phyloP scores from a whole-genome alignment of 2,329 filamentous ascomycete species.

The Stachybotrys chartarum region DNA sequence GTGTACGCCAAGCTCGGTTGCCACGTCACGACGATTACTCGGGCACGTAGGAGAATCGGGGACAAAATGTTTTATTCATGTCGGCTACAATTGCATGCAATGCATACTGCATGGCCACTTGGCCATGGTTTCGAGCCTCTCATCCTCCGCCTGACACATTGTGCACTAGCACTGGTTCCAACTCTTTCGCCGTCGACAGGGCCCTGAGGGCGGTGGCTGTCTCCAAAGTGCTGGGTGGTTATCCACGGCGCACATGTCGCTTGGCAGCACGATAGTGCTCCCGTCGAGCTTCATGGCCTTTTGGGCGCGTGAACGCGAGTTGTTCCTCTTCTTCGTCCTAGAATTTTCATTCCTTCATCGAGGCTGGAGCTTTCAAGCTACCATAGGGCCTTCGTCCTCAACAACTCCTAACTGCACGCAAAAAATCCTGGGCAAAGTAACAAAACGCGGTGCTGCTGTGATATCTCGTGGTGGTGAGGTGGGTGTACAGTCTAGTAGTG shows the following conservation, averaged over 20 bases:
- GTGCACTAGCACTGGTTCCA: constrained; percentile 16
- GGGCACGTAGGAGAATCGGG: neutral
- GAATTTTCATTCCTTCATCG: constrained; percentile 10
- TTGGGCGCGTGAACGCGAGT: neutral
- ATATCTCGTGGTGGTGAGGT: constrained; percentile 20
- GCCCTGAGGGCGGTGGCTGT: neutral
- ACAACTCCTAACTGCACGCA: constrained; percentile 18
- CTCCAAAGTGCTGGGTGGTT: neutral
- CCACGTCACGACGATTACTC: no score
- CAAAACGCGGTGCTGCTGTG: constrained; percentile 23
- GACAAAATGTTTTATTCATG: neutral
- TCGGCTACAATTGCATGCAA: neutral
- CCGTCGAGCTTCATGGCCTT: neutral
- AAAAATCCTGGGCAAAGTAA: constrained; percentile 30
- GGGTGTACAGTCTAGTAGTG: constrained; percentile 14
- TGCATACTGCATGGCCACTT: constrained; percentile 15
- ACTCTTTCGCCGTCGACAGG: neutral
- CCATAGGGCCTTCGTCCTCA: constrained; percentile 42
- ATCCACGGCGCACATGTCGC: neutral
- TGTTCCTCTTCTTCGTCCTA: neutral
- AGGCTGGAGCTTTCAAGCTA: constrained; percentile 62
- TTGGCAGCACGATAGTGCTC: neutral
- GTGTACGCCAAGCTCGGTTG: no score
- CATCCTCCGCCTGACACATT: constrained; percentile 4
- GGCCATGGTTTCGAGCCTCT: constrained; percentile 9